These are phyloP conservation scores for Leishmania martiniquensis DNA, from an alignment of 208 protist genomes.

Conservation along the genomic window DNA sequence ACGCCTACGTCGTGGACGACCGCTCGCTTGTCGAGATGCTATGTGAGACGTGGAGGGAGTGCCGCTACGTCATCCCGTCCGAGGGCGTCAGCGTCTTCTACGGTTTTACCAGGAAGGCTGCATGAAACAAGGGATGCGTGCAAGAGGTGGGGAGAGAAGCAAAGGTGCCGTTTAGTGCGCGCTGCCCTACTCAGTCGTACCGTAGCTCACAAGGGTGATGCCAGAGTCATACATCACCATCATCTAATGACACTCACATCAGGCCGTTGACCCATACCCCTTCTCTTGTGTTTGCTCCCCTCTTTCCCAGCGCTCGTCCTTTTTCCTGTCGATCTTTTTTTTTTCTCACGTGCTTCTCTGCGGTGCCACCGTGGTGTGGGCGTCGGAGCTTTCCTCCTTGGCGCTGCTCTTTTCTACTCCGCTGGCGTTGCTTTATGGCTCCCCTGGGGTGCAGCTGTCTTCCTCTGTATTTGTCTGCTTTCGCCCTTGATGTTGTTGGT, in stretches of 20 bases:
- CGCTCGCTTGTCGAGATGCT: slow-evolving; percentile 57
- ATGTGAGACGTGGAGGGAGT: slow-evolving; percentile 55
- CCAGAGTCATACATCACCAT: neutral
- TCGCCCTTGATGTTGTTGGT: neutral
- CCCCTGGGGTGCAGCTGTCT: neutral
- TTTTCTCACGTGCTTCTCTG: neutral
- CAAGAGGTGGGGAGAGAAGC: neutral
- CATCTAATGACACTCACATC: neutral
- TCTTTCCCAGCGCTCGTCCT: neutral
- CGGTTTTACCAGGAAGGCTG: slow-evolving; percentile 37
- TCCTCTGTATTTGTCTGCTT: neutral
- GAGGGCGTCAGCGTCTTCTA: slow-evolving; percentile 79
- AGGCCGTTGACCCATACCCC: neutral
- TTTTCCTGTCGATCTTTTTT: neutral
- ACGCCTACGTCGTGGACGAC: slow-evolving; percentile 72
- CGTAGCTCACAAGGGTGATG: neutral
- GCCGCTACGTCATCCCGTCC: slow-evolving; percentile 78
- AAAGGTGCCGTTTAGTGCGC: neutral
- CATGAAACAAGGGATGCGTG: neutral
- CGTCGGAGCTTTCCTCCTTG: neutral
- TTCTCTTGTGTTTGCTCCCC: neutral
- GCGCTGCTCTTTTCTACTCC: too few species aligned
- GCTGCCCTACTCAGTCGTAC: too few species aligned
- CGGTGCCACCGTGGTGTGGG: neutral
- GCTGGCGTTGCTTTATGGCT: neutral